Percentiles rank a stretch among this genome's conserved stretches.
Conservation (phyloP, 2,329 filamentous ascomycete genomes). For the Alternaria gansuensis region DNA sequence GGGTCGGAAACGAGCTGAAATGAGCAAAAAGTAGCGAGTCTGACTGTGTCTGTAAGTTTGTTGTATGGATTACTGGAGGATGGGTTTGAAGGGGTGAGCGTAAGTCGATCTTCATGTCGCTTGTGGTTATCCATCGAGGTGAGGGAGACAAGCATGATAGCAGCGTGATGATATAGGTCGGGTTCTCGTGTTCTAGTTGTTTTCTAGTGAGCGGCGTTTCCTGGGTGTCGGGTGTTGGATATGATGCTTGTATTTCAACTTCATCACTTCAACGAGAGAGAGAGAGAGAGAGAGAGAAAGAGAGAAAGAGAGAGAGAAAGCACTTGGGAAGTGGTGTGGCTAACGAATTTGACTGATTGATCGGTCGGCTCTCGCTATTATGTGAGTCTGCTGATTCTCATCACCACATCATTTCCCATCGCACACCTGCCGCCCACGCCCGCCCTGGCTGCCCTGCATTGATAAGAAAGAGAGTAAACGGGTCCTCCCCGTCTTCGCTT, state of each 20-base stretch:
- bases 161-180: not conserved
- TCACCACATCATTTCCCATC: slow-evolving; percentile 13
- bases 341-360: not conserved
- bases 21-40: not conserved
- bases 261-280: not conserved
- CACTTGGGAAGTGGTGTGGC: too few relatives aligned
- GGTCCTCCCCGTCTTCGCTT: slow-evolving; percentile 13
- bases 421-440: slow-evolving; percentile 2
- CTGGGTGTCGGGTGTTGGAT: not conserved
- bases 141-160: slow-evolving; percentile 1
- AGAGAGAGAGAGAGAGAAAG: too few relatives aligned
- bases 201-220: slow-evolving; percentile 5
- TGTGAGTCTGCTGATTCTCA: slow-evolving; percentile 4
- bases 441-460: slow-evolving; percentile 12
- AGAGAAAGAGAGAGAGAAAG: too few relatives aligned
- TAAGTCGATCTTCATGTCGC: slow-evolving; percentile 6
- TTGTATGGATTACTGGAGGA: not conserved
- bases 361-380: not conserved
- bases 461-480: slow-evolving; percentile 8
- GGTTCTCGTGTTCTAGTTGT: not conserved
- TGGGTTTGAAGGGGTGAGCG: not conserved
- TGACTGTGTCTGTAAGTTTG: not conserved
- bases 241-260: not conserved
- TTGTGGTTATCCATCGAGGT: not conserved
- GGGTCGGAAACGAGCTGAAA: not conserved